Evolutionary conservation across 208 protist species (phyloP), one percentile per base, ranked within the genome.

Genomic region (Crithidia mellificae): DNA sequence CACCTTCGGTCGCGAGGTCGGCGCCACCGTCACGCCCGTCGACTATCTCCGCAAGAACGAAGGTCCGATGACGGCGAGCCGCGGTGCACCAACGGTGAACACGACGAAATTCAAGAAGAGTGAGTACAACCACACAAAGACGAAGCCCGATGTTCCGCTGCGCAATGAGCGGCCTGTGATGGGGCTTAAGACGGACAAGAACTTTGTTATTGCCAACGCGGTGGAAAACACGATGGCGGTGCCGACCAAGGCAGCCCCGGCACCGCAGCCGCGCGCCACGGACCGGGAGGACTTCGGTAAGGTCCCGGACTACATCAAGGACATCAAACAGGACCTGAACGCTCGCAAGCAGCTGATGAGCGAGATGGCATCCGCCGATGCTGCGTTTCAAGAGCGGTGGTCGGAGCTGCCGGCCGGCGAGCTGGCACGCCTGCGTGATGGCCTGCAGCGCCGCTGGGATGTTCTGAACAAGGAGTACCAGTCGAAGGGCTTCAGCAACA

Each of bases 121-220:
- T 61, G 74, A 80, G 36, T 80, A 83, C 59, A 68, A 88, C 67
- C 38, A 56, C 49, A 54, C 74, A 11, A 91, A 87, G 67, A 29
- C 41, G 11, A 95, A 95, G 70, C 71, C 78, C 29, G 80, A 89
- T 54, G 80, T 97, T 15, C 88, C 92, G 8, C 70, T 67, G 68
- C 83, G 87, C 25, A 52, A 87, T 44, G 94, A 98, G 46, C 85
- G 80, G 53, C 96, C 96, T 0, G 84, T 98, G 34, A 96, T 98
- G 89, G 95, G 95, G 0, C 68, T 98, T 12, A 94, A 85, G 46
- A 95, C 92, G 2, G 86, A 98, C 32, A 98, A 98, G 75, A 97
- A 98, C 63, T 98, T 91, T 69, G 91, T 98, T 11, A 81, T 97
- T 17, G 87, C 88, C 19, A 98, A 98, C 69, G 94, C 96, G 9